Base-by-base conservation (phyloP, 306 rosid species). In the Rosa chinensis region DNA sequence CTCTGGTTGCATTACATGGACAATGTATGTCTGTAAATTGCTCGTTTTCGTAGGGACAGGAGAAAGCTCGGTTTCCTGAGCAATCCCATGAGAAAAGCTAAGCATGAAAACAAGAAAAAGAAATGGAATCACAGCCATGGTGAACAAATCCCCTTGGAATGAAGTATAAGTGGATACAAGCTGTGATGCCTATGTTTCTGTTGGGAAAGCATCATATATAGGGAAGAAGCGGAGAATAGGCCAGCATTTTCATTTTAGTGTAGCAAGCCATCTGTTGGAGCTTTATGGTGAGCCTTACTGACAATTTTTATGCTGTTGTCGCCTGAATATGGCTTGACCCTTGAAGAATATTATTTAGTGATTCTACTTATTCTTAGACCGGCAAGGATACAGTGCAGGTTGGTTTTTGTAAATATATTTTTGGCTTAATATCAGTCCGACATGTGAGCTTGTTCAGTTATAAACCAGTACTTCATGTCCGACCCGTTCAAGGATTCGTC, bases 1-100 rank as follows among this genome's bases (percentile, higher is more conserved):
- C 48, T 89, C 86, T 8, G 92, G 92, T 77, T 81, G 86, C 42
- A 70, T 76, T 44, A 91, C 95, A 18, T 87, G 91, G 78, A 93
- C 82, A 84, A 91, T 88, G 85, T 77, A 87, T 72, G 71, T 92
- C 72, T 74, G 73, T 12, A 84, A 82, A 42, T 61, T 75, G 80
- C 83, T 85, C 5, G 56, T 42, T 23, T 50, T 20, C 18, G 75
- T 7, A 69, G 72, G 61, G 56, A 23, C 78, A 61, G 72, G 83
- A 62, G 83, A 77, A 71, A 74, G 53, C 28, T 25, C 70, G 1
- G 13, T 83, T 85, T 73, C 82, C 76, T 39, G 80, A 70, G 86
- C 81, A 79, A 72, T 72, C 68, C 56, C 82, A 66, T 17, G 20
- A 52, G 25, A 85, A 80, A 87, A 81, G 76, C 74, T 63, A 55